Evolutionary conservation across 805 yeast genomes (phyloP), one percentile per base, ranked within the genome.

Genomic region (Kodamaea laetipori): DNA sequence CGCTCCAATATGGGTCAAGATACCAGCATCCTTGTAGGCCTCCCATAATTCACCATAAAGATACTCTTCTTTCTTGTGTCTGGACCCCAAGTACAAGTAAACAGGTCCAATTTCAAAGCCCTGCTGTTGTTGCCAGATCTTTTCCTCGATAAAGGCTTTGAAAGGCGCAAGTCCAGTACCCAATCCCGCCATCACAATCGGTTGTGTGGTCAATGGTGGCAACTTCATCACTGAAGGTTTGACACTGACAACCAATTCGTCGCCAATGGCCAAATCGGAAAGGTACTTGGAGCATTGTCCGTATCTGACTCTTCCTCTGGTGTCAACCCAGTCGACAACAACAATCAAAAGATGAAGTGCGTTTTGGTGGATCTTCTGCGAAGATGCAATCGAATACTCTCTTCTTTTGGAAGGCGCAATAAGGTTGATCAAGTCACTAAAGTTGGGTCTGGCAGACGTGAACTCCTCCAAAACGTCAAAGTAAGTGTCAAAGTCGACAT

Each of bases 121-220:
- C 63, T 90, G 95, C 55, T 84, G 78, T 60, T 83, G 74, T 73
- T 92, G 98, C 89, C 92, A 90, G 60, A 84, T 79, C 74, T 90
- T 90, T 69, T 92, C 97, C 67, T 92, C 98, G 45, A 92, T 79
- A 60, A 92, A 90, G 0, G 98, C 98, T 76, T 92, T 92, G 83
- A 92, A 92, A 40, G 98, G 98, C 21, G 98, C 98, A 57, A 92
- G 78, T 53, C 98, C 98, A 41, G 98, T 92, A 69, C 98, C 98
- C 54, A 92, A 76, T 56, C 98, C 98, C 55, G 96, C 84, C 98
- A 92, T 92, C 51, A 92, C 83, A 55, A 92, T 84, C 16, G 98
- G 97, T 62, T 88, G 92, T 37, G 82, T 80, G 7, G 96, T 78
- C 50, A 80, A 74, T 56, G 90, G 86, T 48, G 98, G 98, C 50